These are phyloP conservation scores for Hypocrella siamensis DNA, from an alignment of 2,329 filamentous ascomycete species.

Conservation along the genomic window DNA sequence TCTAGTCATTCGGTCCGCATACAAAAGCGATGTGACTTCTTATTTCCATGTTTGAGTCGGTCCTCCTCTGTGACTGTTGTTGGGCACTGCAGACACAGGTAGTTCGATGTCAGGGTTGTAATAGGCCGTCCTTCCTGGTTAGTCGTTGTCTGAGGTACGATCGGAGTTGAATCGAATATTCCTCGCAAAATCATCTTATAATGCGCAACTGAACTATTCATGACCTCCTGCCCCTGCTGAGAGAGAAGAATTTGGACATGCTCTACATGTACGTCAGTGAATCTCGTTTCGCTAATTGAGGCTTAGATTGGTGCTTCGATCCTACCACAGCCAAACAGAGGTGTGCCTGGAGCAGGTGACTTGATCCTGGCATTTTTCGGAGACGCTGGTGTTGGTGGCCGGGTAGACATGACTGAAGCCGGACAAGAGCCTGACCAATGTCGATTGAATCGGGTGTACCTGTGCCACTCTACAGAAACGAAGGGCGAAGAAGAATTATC, in stretches of 20 bases:
- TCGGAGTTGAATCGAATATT: conserved; percentile 51
- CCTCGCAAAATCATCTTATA: conserved; percentile 58
- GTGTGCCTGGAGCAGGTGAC: conserved; percentile 38
- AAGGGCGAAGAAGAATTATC: too few species aligned
- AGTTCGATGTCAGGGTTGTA: conserved; percentile 51
- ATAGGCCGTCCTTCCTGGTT: conserved; percentile 37
- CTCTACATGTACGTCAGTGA: conserved; percentile 29
- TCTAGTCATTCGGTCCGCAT: conserved; percentile 12
- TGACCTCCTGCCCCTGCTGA: conserved; percentile 43
- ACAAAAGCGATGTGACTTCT: conserved; percentile 64
- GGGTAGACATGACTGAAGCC: conserved; percentile 23
- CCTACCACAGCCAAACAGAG: conserved; percentile 51
- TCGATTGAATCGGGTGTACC: neutral
- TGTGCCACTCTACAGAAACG: too few species aligned
- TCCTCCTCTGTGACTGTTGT: conserved; percentile 51
- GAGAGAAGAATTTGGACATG: conserved; percentile 55
- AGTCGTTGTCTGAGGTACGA: conserved; percentile 51
- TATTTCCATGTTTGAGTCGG: conserved; percentile 48
- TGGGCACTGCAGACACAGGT: conserved; percentile 59
- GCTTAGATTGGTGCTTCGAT: neutral
- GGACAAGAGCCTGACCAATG: neutral
- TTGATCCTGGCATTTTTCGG: conserved; percentile 46
- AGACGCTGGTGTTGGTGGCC: conserved; percentile 33
- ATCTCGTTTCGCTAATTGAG: neutral
- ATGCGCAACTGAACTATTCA: conserved; percentile 52